Conservation (phyloP, 1,284 basidiomycete species). For the Prillingera fragicola region DNA sequence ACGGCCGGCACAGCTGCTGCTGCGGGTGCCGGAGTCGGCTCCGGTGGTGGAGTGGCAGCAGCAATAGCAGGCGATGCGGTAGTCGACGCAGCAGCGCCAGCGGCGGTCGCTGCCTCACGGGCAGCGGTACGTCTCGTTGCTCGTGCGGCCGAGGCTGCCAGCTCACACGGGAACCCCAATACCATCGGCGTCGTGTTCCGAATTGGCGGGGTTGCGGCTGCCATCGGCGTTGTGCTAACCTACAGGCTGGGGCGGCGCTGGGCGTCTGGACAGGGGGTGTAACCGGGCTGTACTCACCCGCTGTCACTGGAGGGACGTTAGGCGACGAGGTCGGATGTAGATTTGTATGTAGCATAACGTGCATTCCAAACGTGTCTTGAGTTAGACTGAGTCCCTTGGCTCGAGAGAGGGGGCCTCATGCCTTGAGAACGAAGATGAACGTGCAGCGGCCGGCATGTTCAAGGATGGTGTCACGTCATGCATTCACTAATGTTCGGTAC, state of each 20-base stretch:
- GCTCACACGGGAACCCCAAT: not conserved
- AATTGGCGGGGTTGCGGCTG: conserved; percentile 14
- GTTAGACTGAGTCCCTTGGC: too few species aligned
- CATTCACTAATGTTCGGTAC: too few species aligned
- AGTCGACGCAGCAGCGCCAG: not conserved
- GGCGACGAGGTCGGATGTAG: too few species aligned
- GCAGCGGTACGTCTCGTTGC: not conserved
- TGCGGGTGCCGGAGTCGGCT: not conserved
- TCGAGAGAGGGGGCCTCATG: too few species aligned
- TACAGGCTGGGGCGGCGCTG: conserved; percentile 14
- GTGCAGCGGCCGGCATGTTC: too few species aligned
- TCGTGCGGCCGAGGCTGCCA: not conserved
- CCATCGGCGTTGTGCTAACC: conserved; percentile 12
- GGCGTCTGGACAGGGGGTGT: conserved; percentile 1
- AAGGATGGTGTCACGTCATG: too few species aligned
- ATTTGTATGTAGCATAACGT: too few species aligned
- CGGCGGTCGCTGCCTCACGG: not conserved
- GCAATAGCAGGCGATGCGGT: not conserved
- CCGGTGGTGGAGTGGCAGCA: not conserved
- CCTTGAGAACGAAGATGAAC: too few species aligned
- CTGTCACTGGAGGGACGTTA: too few species aligned
- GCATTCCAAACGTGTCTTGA: too few species aligned
- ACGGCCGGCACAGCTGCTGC: not conserved
- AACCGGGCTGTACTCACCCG: too few species aligned
- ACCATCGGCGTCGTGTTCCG: conserved; percentile 17